phyloP scores from a whole-genome alignment of 1,284 basidiomycete species.

The Cutaneotrichosporon dermatis region DNA sequence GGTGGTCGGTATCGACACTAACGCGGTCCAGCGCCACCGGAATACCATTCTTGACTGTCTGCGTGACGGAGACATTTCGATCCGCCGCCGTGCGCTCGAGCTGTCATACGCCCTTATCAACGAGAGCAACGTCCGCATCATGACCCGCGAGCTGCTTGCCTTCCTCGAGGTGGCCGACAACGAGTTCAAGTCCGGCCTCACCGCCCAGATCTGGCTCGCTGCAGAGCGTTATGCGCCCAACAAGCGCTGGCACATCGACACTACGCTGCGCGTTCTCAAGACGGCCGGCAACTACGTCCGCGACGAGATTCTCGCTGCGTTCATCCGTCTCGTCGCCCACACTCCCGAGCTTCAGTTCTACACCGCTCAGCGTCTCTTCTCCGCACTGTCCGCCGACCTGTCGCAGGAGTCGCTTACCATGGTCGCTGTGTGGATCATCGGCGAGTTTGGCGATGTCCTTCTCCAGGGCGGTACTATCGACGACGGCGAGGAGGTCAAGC shows the following conservation, averaged over 20 bases:
- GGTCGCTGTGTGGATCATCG: slow-evolving; percentile 91
- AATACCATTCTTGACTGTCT: slow-evolving; percentile 98
- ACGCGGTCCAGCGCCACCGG: slow-evolving; percentile 95
- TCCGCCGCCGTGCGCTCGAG: slow-evolving; percentile 91
- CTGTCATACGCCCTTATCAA: slow-evolving; percentile 97
- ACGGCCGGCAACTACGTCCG: slow-evolving; percentile 97
- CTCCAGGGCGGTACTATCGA: slow-evolving; percentile 82
- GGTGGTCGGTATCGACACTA: slow-evolving; percentile 96
- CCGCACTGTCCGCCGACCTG: slow-evolving; percentile 81
- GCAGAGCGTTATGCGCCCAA: slow-evolving; percentile 97
- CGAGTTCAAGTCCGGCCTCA: slow-evolving; percentile 97
- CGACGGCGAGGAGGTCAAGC: slow-evolving; percentile 69
- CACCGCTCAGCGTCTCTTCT: slow-evolving; percentile 87
- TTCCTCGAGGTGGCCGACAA: slow-evolving; percentile 98
- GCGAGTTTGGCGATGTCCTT: slow-evolving; percentile 91
- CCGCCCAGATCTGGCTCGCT: slow-evolving; percentile 92
- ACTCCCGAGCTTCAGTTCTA: slow-evolving; percentile 96
- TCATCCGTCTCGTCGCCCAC: slow-evolving; percentile 92
- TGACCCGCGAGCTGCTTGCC: slow-evolving; percentile 86
- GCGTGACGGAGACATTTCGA: slow-evolving; percentile 97
- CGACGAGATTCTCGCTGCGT: slow-evolving; percentile 91
- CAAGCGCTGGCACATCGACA: slow-evolving; percentile 99
- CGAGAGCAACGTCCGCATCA: slow-evolving; percentile 86
- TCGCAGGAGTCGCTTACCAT: slow-evolving; percentile 95
- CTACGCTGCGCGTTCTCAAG: slow-evolving; percentile 86